Evolutionary conservation across 1,284 basidiomycete genomes (phyloP).

Genomic region (Tranzscheliella williamsii): DNA sequence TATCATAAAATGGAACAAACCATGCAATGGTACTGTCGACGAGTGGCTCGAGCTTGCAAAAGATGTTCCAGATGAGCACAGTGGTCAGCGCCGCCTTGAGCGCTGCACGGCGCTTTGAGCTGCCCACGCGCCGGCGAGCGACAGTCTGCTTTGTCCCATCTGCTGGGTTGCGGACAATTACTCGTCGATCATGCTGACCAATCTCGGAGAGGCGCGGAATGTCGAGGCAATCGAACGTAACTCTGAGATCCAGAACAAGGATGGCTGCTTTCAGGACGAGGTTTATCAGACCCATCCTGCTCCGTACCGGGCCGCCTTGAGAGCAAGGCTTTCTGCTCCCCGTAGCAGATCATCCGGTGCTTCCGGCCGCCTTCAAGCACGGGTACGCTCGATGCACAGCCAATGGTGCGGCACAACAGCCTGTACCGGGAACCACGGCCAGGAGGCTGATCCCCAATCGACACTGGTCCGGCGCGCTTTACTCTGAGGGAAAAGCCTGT

Average conservation of each 20-base stretch:
- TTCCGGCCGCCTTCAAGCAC: too few relatives aligned
- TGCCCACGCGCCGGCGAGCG: slow-evolving; percentile 16
- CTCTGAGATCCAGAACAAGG: slow-evolving; percentile 25
- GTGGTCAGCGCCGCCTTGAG: slow-evolving; percentile 29
- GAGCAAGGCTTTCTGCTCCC: too few relatives aligned
- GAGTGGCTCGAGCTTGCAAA: slow-evolving; percentile 23
- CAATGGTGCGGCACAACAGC: too few relatives aligned
- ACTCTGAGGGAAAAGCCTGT: too few relatives aligned
- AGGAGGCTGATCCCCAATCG: too few relatives aligned
- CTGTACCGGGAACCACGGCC: too few relatives aligned
- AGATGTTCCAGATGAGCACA: slow-evolving; percentile 35
- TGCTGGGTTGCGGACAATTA: slow-evolving; percentile 22
- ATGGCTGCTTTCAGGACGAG: slow-evolving; percentile 22
- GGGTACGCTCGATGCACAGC: too few relatives aligned
- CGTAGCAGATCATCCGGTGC: too few relatives aligned
- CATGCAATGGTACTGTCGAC: slow-evolving; percentile 32
- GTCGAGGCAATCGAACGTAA: slow-evolving; percentile 23
- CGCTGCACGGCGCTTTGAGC: slow-evolving; percentile 17
- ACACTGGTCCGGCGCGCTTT: too few relatives aligned
- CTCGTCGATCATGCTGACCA: slow-evolving; percentile 15
- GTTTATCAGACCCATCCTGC: slow-evolving; percentile 27
- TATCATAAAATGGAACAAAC: slow-evolving; percentile 42
- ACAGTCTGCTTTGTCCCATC: slow-evolving; percentile 18
- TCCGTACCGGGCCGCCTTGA: too few relatives aligned
- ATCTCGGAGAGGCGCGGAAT: slow-evolving; percentile 16